Percentiles rank a stretch among this genome's conserved stretches.
Evolutionary conservation across 164 flowering plant genomes (phyloP).

Genomic region (Tetracentron sinense): DNA sequence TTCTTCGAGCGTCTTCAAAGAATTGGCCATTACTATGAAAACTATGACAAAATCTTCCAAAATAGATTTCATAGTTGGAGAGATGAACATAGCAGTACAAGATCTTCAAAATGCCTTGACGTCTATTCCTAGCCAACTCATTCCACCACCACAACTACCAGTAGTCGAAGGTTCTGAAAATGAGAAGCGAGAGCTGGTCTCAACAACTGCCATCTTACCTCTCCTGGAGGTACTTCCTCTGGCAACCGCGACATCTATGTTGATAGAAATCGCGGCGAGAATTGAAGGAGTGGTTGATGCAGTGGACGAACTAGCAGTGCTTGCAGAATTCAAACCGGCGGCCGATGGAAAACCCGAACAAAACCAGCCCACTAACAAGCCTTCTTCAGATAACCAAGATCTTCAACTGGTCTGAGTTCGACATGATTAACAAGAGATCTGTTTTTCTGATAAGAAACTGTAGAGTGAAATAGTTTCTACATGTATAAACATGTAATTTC

Average conservation of each 20-base stretch:
- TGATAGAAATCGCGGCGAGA: conserved; percentile 57
- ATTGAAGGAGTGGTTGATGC: conserved; percentile 36
- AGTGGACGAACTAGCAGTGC: conserved; percentile 42
- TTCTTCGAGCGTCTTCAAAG: conserved; percentile 33
- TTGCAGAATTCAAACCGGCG: conserved; percentile 45
- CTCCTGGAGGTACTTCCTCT: conserved; percentile 53
- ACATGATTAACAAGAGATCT: too few species aligned
- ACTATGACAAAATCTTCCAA: conserved; percentile 29
- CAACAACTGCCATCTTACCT: conserved; percentile 13
- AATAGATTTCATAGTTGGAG: conserved; percentile 32
- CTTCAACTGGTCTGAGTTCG: conserved; percentile 36
- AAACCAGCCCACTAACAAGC: conserved; percentile 19
- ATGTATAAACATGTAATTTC: too few species aligned
- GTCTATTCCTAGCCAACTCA: conserved; percentile 29
- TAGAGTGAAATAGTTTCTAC: too few species aligned
- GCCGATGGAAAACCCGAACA: conserved; percentile 25
- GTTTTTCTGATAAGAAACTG: too few species aligned
- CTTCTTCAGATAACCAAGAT: conserved; percentile 21
- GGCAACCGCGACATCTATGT: conserved; percentile 48
- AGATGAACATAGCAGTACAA: conserved; percentile 48
- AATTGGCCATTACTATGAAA: conserved; percentile 20
- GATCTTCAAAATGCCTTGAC: conserved; percentile 43
- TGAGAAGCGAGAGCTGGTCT: conserved; percentile 7
- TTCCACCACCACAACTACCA: conserved; percentile 3
- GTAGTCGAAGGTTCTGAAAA: conserved; percentile 5